Conservation (phyloP, 176 grass and related monocot species). For the Oryza glaberrima region DNA sequence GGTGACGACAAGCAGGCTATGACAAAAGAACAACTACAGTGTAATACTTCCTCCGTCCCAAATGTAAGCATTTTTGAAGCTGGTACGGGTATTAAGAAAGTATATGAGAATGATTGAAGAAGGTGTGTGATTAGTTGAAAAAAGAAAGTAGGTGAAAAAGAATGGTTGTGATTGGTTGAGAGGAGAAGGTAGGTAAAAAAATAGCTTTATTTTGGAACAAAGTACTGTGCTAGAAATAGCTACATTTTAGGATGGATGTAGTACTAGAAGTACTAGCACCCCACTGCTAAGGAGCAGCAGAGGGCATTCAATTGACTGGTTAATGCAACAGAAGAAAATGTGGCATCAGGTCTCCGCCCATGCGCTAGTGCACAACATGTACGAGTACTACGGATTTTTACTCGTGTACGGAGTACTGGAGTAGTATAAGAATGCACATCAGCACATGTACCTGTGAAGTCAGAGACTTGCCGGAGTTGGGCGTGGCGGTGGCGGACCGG, state of each 20-base stretch:
- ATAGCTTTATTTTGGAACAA: too few relatives aligned
- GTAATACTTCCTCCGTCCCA: background rate
- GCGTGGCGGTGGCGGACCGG: conserved; percentile 51
- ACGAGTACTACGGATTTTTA: too few relatives aligned
- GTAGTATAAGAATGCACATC: background rate
- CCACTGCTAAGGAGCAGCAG: background rate
- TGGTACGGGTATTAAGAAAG: too few relatives aligned
- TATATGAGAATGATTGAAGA: too few relatives aligned
- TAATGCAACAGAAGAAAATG: conserved; percentile 12
- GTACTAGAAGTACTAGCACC: background rate
- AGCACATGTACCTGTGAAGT: conserved; percentile 69
- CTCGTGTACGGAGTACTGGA: background rate
- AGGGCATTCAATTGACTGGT: conserved; percentile 32
- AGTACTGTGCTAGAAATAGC: too few relatives aligned
- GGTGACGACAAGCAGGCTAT: conserved; percentile 3
- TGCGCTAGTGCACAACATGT: background rate
- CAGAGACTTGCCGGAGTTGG: conserved; percentile 71
- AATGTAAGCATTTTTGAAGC: too few relatives aligned
- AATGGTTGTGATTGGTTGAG: too few relatives aligned
- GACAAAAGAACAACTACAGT: conserved; percentile 22
- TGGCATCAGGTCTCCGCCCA: background rate
- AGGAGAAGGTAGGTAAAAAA: too few relatives aligned
- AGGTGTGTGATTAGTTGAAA: too few relatives aligned
- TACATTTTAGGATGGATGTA: too few relatives aligned
- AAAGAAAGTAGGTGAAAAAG: too few relatives aligned